Evolutionary conservation across 441 rosid genomes (phyloP), one percentile per base, ranked within the genome.

Genomic region (Isatis lusitanica): DNA sequence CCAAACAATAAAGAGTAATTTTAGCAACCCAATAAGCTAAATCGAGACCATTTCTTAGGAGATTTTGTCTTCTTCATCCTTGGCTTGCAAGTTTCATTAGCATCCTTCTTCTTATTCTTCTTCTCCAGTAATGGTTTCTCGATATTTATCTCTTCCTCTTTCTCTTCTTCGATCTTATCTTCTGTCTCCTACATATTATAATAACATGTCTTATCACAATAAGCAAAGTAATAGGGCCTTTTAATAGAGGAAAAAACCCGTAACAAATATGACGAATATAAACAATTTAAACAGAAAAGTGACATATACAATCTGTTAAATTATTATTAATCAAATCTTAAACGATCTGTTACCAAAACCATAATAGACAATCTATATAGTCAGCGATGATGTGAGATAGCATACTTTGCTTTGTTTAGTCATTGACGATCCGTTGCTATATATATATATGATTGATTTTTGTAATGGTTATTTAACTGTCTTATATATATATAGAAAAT

Each of bases 21-120:
- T 73, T 76, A 84, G 77, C 92, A 85, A 5, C 89, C 91, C 38
- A 85, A 79, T 17, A 87, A 28, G 64, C 70, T 85, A 62, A 86
- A 73, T 24, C 73, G 85, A 36, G 83, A 80, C 88, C 89, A 85
- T 65, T 71, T 84, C 73, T 69, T 51, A 44, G 79, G 46, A n/a
- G 48, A 64, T 21, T 59, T 79, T 39, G 80, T 81, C 74, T 80
- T 80, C 74, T 64, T 76, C 61, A 55, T 78, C 58, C 77, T 80
- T 77, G 76, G 48, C 47, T 51, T 70, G 73, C 77, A 71, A 66
- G 73, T 77, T 66, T 59, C 73, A 43, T 36, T 71, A 59, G 69
- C 70, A 65, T 17, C 74, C 74, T 38, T 71, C 75, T 59, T 76
- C 63, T 7, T 44, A 30, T 7, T 57, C 48, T 48, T 80, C 73